These are phyloP conservation scores for Aspergillus sclerotioniger DNA, from an alignment of 495 filamentous ascomycete species.

Conservation along the genomic window DNA sequence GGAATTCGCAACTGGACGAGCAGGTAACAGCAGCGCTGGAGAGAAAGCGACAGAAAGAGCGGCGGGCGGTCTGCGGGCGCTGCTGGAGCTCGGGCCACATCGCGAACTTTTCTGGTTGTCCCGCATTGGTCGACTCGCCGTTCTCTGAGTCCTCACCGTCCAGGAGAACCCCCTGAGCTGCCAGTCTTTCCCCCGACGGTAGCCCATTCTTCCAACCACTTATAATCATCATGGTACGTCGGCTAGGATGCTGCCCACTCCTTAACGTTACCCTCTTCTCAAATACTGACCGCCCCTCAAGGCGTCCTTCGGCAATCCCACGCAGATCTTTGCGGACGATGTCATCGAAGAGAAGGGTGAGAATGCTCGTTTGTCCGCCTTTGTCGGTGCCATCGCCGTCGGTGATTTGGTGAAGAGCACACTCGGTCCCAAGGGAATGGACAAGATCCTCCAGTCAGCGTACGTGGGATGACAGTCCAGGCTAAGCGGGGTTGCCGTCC, in stretches of 20 bases:
- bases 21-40: not conserved
- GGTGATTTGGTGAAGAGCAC: conserved; percentile 97
- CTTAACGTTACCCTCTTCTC: conserved; percentile 3
- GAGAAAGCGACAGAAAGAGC: conserved; percentile 15
- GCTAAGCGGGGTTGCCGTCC: conserved; percentile 18
- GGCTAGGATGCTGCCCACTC: not conserved
- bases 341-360: conserved; percentile 98
- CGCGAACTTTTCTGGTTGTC: conserved; percentile 39
- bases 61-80: conserved; percentile 32
- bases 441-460: conserved; percentile 99
- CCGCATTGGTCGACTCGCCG: conserved; percentile 14
- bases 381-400: conserved; percentile 96
- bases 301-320: conserved; percentile 72
- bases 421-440: conserved; percentile 97
- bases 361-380: conserved; percentile 95
- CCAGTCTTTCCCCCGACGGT: conserved; percentile 19
- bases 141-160: conserved; percentile 4
- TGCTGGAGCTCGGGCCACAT: conserved; percentile 40
- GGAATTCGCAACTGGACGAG: not conserved
- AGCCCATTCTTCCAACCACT: conserved; percentile 13
- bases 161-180: conserved; percentile 20
- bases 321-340: conserved; percentile 97
- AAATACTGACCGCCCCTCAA: conserved; percentile 19
- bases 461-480: conserved; percentile 41
- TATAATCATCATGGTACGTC: conserved; percentile 36